Base-by-base conservation (phyloP, 495 filamentous ascomycete species). In the Podospora australis region DNA sequence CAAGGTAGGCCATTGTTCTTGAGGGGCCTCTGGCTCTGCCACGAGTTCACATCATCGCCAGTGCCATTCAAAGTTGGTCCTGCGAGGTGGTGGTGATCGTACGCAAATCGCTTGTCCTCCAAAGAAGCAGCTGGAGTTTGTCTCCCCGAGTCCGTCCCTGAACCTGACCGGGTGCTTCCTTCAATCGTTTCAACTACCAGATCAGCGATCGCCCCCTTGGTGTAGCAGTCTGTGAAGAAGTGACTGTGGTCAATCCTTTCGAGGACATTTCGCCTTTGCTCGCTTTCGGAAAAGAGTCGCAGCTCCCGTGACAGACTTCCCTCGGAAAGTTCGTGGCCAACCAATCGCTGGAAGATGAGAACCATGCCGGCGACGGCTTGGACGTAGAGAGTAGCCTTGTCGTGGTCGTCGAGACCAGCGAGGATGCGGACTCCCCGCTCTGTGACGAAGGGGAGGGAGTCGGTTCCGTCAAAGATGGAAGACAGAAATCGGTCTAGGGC, bases 1-100 rank as follows among this genome's bases (percentile, higher is more conserved):
- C 64, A 62, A 8, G 62, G 64, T 20, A 64, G 19, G 10, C 64
- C 64, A 44, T 62, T 66, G 29, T 62, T 62, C 45, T 58, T 58
- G 39, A 54, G 60, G 2, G 53, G 57, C 16, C 57, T 49, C 19
- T 52, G 52, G 24, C 57, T 53, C 16, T 50, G 51, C 25, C n/a
- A n/a, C n/a, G n/a, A n/a, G n/a, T n/a, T n/a, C n/a, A n/a, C n/a
- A n/a, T n/a, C n/a, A n/a, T n/a, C n/a, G n/a, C n/a, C n/a, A n/a
- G n/a, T n/a, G n/a, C n/a, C n/a, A n/a, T n/a, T n/a, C n/a, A n/a
- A n/a, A n/a, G n/a, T n/a, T n/a, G n/a, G n/a, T n/a, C n/a, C n/a
- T n/a, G n/a, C n/a, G n/a, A n/a, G n/a, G n/a, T n/a, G n/a, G n/a
- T n/a, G n/a, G n/a, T n/a, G n/a, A n/a, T n/a, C n/a, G n/a, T n/a